Evolutionary conservation across 768 basidiomycete species (phyloP).

Genomic region (Lentinus tigrinus): DNA sequence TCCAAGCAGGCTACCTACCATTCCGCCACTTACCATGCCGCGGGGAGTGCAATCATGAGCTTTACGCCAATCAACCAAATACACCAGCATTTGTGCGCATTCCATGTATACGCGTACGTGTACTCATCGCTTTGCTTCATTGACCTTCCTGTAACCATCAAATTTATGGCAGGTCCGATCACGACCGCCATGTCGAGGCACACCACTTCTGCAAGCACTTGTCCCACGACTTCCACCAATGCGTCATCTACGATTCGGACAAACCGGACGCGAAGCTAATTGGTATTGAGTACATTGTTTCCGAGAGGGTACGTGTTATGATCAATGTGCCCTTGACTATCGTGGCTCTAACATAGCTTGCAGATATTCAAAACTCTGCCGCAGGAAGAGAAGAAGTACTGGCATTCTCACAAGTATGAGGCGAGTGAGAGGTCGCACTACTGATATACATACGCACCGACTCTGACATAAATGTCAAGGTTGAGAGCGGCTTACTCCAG

Average conservation of each 20-base stretch:
- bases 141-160: too few relatives aligned
- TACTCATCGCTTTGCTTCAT: neutral
- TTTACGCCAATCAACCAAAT: conserved; percentile 37
- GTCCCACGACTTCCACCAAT: conserved; percentile 40
- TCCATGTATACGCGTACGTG: conserved; percentile 34
- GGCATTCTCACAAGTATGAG: conserved; percentile 55
- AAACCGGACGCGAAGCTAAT: conserved; percentile 45
- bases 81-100: conserved; percentile 32
- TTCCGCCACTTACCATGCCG: conserved; percentile 25
- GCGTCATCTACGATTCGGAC: conserved; percentile 45
- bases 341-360: neutral
- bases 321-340: neutral
- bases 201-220: conserved; percentile 46
- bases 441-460: neutral
- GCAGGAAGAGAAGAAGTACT: conserved; percentile 46
- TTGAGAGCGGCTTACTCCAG: conserved; percentile 35
- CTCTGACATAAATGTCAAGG: conserved; percentile 6
- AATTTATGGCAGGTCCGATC: conserved; percentile 33
- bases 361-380: conserved; percentile 40
- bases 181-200: conserved; percentile 38
- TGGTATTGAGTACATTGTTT: conserved; percentile 53
- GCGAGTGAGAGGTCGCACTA: conserved; percentile 19
- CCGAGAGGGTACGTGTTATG: conserved; percentile 32
- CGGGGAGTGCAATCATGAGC: conserved; percentile 30
- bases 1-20: conserved; percentile 29